Conservation (phyloP, 1,139 yeast species). For the Wickerhamomyces sp. region DNA sequence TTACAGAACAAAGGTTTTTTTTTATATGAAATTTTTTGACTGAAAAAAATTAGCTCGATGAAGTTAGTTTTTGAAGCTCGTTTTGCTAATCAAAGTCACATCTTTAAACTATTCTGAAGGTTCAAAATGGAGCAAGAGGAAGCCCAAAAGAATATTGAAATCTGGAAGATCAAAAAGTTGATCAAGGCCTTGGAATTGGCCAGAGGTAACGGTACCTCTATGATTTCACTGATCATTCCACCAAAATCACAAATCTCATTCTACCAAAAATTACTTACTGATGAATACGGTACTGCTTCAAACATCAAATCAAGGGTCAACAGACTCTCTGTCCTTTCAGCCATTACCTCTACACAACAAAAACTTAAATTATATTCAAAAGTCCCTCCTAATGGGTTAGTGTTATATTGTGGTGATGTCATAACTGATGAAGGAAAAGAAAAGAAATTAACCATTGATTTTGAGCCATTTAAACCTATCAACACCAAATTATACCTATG, state of each 20-base stretch:
- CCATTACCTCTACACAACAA: slow-evolving; percentile 97
- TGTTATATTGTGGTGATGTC: slow-evolving; percentile 97
- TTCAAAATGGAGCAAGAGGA: slow-evolving; percentile 40
- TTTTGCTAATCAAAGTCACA: background rate
- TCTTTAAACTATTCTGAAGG: background rate
- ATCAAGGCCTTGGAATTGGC: slow-evolving; percentile 83
- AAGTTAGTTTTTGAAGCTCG: background rate
- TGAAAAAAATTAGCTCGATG: background rate
- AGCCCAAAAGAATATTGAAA: slow-evolving; percentile 95
- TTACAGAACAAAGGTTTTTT: slow-evolving; percentile 3
- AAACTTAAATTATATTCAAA: slow-evolving; percentile 83
- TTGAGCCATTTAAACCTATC: slow-evolving; percentile 97
- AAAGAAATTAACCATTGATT: slow-evolving; percentile 89
- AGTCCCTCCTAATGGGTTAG: slow-evolving; percentile 93
- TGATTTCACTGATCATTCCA: slow-evolving; percentile 94
- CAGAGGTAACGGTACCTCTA: slow-evolving; percentile 97
- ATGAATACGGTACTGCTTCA: slow-evolving; percentile 98
- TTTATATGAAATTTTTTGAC: slow-evolving; percentile 1
- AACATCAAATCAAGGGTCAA: slow-evolving; percentile 96
- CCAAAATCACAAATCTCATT: slow-evolving; percentile 92
- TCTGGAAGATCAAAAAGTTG: slow-evolving; percentile 97
- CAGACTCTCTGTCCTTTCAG: slow-evolving; percentile 89
- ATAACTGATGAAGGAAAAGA: slow-evolving; percentile 96
- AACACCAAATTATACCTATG: slow-evolving; percentile 93
- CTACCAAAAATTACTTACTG: slow-evolving; percentile 87